phyloP scores from a whole-genome alignment of 164 flowering plant genomes.

The Santalum album region DNA sequence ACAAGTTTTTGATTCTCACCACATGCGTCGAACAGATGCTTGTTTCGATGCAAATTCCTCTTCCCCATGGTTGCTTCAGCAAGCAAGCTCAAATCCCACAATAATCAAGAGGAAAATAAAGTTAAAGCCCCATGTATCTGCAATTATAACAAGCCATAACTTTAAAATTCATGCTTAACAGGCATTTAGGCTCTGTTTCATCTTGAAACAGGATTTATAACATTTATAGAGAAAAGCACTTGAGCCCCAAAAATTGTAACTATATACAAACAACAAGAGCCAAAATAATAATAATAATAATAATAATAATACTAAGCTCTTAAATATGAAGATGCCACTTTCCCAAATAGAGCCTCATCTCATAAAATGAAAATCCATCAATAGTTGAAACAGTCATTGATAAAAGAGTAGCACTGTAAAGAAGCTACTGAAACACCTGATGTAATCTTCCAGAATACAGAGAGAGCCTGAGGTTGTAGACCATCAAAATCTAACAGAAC shows the following conservation, averaged over 20 bases:
- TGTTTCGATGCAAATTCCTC: slow-evolving; percentile 18
- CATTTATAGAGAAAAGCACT: not conserved
- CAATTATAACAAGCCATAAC: not conserved
- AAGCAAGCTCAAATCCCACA: not conserved
- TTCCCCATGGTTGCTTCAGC: slow-evolving; percentile 13
- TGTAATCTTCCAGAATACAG: no score
- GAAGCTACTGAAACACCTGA: no score
- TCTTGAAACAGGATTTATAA: no score
- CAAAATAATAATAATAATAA: not conserved
- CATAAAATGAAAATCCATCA: no score
- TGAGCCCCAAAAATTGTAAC: not conserved
- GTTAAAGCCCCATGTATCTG: not conserved
- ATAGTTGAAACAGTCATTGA: no score
- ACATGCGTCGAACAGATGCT: slow-evolving; percentile 29
- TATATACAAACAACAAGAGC: not conserved
- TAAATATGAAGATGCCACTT: no score
- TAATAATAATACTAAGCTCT: no score
- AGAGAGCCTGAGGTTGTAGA: no score
- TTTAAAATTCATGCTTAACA: not conserved
- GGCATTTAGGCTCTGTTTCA: not conserved
- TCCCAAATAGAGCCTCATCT: no score
- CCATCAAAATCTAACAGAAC: no score
- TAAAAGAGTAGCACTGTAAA: no score
- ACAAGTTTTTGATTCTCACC: slow-evolving; percentile 22
- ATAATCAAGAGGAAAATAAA: not conserved